Evolutionary conservation across 1,284 basidiomycete genomes (phyloP), one percentile per base, ranked within the genome.

Genomic region (Pseudozyma thailandica): DNA sequence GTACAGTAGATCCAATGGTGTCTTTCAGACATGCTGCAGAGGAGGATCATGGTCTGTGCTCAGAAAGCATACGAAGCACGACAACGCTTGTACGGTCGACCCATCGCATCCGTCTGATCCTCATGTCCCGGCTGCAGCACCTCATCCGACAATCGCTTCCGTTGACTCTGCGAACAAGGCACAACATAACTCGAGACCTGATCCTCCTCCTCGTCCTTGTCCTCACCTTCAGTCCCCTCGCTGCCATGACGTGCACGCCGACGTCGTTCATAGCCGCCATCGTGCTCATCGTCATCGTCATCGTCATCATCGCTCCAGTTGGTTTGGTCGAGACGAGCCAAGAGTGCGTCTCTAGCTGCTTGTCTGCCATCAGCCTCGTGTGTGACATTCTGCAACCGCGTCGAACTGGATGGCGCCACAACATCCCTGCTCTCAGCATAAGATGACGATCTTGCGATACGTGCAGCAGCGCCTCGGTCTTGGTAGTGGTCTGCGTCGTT

Each of bases 241-340:
- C 50, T 58, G 35, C 25, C 45, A 21, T 27, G 39, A 44, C 50
- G 61, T 16, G 25, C 44, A 25, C 52, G 35, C 8, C 43, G 47
- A 35, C 33, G 33, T 12, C 49, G 41, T 9, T 41, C 21, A 5
- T 35, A 12, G 28, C 41, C 18, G 27, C 28, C 13, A 13, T 39
- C 43, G 26, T 42, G 28, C 23, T 49, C 48, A 26, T 45, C 37
- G n/a, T 50, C 42, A 6, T 64, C 56, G 20, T 69, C 63, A 9
- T 65, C 57, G 1, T 74, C 72, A 26, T 72, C 70, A 35, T 74
- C 72, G 42, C 68, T 74, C 72, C 72, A 74, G 30, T 63, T 54
- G 42, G 69, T 71, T 16, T 63, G 58, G 21, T 74, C 60, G 8
- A 74, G 56, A 26, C 63, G 61, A 20, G 69, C 69, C 18, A 74